Percentiles rank a stretch among this genome's conserved stretches.
These are phyloP conservation scores for Cylindricascospora bacillispora DNA, from an alignment of 1,139 yeast genomes.

Conservation along the genomic window DNA sequence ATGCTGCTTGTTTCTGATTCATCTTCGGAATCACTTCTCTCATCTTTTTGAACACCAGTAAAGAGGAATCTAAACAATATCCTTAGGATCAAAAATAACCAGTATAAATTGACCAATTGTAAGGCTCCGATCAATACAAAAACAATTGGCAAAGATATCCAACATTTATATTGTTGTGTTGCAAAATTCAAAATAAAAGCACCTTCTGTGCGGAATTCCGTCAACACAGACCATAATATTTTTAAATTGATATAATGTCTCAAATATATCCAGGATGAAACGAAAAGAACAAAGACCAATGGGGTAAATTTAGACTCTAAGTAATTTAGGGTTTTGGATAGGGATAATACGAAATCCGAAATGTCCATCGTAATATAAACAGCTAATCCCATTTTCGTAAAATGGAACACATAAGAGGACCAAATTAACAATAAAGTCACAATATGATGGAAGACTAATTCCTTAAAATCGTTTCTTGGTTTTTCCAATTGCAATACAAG, in stretches of 20 bases:
- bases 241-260: constrained; percentile 72
- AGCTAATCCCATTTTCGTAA: constrained; percentile 85
- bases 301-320: constrained; percentile 50
- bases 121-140: constrained; percentile 61
- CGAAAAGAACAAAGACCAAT: constrained; percentile 53
- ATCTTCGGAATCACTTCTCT: constrained; percentile 69
- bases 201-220: constrained; percentile 76
- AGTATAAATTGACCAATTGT: constrained; percentile 71
- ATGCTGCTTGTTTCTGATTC: constrained; percentile 20
- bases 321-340: constrained; percentile 72
- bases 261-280: constrained; percentile 67
- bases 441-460: constrained; percentile 80
- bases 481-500: constrained; percentile 72
- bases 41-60: constrained; percentile 51
- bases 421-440: constrained; percentile 77
- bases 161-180: constrained; percentile 89
- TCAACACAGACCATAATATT: constrained; percentile 72
- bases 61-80: constrained; percentile 49
- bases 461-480: constrained; percentile 83
- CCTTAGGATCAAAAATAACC: constrained; percentile 72
- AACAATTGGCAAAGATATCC: constrained; percentile 81
- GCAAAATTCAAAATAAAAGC: constrained; percentile 66
- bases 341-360: constrained; percentile 74
- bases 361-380: constrained; percentile 89
- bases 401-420: constrained; percentile 79